Base-by-base conservation (phyloP, 2,329 filamentous ascomycete species). In the Didymella exigua region DNA sequence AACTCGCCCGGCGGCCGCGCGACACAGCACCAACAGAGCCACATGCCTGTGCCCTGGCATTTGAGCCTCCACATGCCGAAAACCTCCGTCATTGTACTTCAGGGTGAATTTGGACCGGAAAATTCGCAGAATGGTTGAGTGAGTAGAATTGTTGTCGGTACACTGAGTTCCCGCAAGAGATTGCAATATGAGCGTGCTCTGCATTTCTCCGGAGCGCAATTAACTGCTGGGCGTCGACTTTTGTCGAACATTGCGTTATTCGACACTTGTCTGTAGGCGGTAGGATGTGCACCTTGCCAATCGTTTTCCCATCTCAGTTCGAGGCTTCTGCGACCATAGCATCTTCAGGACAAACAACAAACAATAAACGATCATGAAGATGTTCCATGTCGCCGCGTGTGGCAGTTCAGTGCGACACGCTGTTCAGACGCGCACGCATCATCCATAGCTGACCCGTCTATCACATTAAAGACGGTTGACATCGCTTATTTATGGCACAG, bases 1-100 rank as follows among this genome's bases (percentile, higher is more conserved):
- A 47, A 21, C 46, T 24, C 51, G 43, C 47, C 51, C 46, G 46
- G 23, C 52, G 52, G 52, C 52, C 52, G 52, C 52, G 52, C 52
- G 46, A 55, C 41, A 19, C 46, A 55, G 49, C 51, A 49, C 40
- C 33, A 49, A 10, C 52, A 55, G 46, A 55, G 41, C 52, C 46
- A 36, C 46, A 55, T 24, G 52, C 50, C 52, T 50, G 52, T 55
- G 52, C 52, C 41, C 16, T 34, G 13, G 30, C 8, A 50, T 34
- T n/a, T 21, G 11, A 50, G 26, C 42, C 47, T 42, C 46, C 46
- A 55, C 41, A 43, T 55, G 47, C 46, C 52, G 52, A 50, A 4
- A 37, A 26, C 10, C 41, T 46, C 46, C 47, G 47, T 55, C 36
- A 43, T 47, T 3, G 24, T 26, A 23, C 26, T 13, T 37, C 11